Evolutionary conservation across 2,329 filamentous ascomycete genomes (phyloP).

Genomic region (Spiromastix sp.): DNA sequence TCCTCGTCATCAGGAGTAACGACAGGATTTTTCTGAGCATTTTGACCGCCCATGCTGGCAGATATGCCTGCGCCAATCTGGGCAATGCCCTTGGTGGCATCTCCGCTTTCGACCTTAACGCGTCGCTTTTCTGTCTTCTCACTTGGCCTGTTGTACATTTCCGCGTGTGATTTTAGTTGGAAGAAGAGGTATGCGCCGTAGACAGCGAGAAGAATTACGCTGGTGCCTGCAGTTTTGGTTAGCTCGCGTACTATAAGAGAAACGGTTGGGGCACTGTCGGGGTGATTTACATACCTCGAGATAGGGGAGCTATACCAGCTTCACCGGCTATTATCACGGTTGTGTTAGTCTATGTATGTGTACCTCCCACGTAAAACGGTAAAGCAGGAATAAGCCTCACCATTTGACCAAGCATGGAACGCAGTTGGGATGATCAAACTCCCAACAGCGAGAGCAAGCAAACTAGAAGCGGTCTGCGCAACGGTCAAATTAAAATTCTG

Average conservation of each 20-base stretch:
- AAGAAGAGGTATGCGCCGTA: conserved; percentile 81
- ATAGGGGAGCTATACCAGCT: conserved; percentile 20
- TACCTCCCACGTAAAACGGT: conserved; percentile 5
- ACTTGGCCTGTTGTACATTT: conserved; percentile 69
- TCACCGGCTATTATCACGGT: conserved; percentile 15
- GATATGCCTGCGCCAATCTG: conserved; percentile 42
- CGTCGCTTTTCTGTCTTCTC: conserved; percentile 59
- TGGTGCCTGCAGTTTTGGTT: conserved; percentile 32
- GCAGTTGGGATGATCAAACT: conserved; percentile 84
- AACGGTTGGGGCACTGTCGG: too few relatives aligned
- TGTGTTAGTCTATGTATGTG: conserved; percentile 1
- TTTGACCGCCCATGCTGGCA: conserved; percentile 39
- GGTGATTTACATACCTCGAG: conserved; percentile 19
- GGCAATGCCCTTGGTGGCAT: conserved; percentile 40
- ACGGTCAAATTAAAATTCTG: conserved; percentile 90
- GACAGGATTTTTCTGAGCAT: conserved; percentile 36
- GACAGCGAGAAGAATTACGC: conserved; percentile 72
- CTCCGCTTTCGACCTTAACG: conserved; percentile 39
- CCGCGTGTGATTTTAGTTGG: conserved; percentile 76
- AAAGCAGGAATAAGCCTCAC: too few relatives aligned
- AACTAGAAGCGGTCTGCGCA: conserved; percentile 75
- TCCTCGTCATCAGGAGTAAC: conserved; percentile 57
- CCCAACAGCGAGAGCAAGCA: conserved; percentile 68
- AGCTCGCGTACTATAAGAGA: conserved; percentile 7
- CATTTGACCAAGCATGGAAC: conserved; percentile 52